Base-by-base conservation (phyloP, 176 grass and related monocot species). In the Cenchrus purpureus region DNA sequence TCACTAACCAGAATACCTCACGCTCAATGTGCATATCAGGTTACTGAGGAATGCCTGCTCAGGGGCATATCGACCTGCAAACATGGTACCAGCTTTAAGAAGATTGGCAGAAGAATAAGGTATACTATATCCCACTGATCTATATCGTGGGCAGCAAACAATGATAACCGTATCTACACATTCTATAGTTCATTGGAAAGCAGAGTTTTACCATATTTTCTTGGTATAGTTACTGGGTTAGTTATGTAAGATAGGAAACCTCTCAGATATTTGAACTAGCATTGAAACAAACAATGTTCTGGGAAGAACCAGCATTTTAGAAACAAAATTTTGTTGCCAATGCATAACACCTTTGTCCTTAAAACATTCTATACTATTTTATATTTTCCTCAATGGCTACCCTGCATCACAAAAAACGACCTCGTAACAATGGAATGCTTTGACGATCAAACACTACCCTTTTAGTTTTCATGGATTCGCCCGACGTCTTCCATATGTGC, bases 31-130 rank as follows among this genome's bases (percentile, higher is more conserved):
- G 49, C 61, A 82, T 87, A 77, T 81, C 84, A 96, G 97, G 91
- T 99, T 83, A 88, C 97, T 63, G 90, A 99, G 82, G 97, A 99
- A 40, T 96, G 97, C 83, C 52, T 99, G 84, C 86, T 92, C 72
- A 94, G 82, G 88, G 97, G 73, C 31, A 96, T 99, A 96, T 81
- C 89, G 75, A 76, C 91, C 64, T 99, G 97, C 82, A 96, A 94
- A 85, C 86, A 90, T 74, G 97, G 93, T 91, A 84, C 92, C 61
- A 94, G 77, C 83, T 94, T 91, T 80, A 93, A 96, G 84, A 96
- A 86, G 70, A 99, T 99, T 37, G 93, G 97, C 78, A 91, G 92
- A 87, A 94, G 81, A 94, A 99, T 99, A 91, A 96, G 93, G 97
- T 99, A 90, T 32, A 54, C 57, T 64, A 4, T 74, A 15, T 80